Base-by-base conservation (phyloP, 805 yeast species). In the Metschnikowia arizonensis region DNA sequence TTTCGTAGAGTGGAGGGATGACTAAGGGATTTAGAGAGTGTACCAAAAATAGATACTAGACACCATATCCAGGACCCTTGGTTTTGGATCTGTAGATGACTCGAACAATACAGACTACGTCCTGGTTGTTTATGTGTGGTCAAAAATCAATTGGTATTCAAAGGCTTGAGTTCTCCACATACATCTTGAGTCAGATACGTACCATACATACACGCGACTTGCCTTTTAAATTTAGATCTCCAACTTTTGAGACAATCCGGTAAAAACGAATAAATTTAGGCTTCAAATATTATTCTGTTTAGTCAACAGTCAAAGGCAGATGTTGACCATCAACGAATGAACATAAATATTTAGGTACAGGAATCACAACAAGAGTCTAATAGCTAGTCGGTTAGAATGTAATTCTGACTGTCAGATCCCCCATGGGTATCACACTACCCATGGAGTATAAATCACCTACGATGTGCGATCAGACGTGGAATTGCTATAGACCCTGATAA, bases 1-100 rank as follows among this genome's bases (percentile, higher is more conserved):
- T 2, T 78, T 76, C 56, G 89, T 90, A 9, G 78, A 79, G 50
- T 91, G 98, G 97, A 78, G 98, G 60, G 93, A 85, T 53, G 78
- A 72, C 50, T 74, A 24, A 12, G 38, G 40, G 11, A 11, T 12
- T 21, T 11, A 6, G 14, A 18, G 15, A 5, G 24, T 23, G 14
- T 2, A 4, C 23, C 19, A 26, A 17, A 7, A 23, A 29, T 5
- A 30, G 18, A 28, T 12, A 7, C 14, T 17, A 3, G 21, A 17
- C 18, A 19, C 36, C 15, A 12, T 21, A 21, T 12, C 18, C 17
- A 19, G 21, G 8, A 21, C 36, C 36, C 10, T 8, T 1, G n/a
- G 36, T 21, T 33, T 33, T 33, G 36, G 17, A 21, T 26, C 11
- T 29, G 52, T 45, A 47, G 47, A 31, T 45, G 54, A 45, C 47